Conservation (phyloP, 164 flowering plant genomes). For the Chloranthus sessilifolius region DNA sequence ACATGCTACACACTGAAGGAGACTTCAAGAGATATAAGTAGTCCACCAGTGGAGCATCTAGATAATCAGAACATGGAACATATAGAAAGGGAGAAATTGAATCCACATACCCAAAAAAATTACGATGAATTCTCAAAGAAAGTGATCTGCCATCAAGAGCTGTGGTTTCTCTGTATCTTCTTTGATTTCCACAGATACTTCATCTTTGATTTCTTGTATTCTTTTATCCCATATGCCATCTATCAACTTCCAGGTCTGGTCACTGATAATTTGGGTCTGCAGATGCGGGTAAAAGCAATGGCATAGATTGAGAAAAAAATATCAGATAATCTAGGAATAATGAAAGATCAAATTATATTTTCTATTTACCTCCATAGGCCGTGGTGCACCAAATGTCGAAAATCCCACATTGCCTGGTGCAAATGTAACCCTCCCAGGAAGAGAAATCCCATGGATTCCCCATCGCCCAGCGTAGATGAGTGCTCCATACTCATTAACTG, state of each 20-base stretch:
- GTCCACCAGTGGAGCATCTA: too few species aligned
- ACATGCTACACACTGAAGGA: too few species aligned
- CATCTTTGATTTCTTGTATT: slow-evolving; percentile 65
- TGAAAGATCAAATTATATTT: background rate
- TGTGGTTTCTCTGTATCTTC: slow-evolving; percentile 64
- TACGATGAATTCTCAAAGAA: slow-evolving; percentile 39
- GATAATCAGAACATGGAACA: too few species aligned
- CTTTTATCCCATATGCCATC: slow-evolving; percentile 84
- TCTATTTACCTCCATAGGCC: slow-evolving; percentile 73
- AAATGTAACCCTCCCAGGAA: slow-evolving; percentile 93
- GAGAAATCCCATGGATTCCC: slow-evolving; percentile 84
- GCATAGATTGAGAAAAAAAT: background rate
- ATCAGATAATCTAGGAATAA: background rate
- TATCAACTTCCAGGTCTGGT: slow-evolving; percentile 85
- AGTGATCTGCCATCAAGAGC: slow-evolving; percentile 70
- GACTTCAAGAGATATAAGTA: too few species aligned
- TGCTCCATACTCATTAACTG: slow-evolving; percentile 89
- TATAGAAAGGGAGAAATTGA: too few species aligned
- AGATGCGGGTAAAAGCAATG: background rate
- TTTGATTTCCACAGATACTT: slow-evolving; percentile 41
- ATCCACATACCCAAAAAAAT: too few species aligned
- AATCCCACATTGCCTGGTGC: slow-evolving; percentile 89
- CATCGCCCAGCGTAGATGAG: slow-evolving; percentile 85
- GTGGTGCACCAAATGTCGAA: slow-evolving; percentile 93
- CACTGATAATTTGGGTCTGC: slow-evolving; percentile 86